Evolutionary conservation across 1,139 yeast species (phyloP), one percentile per base, ranked within the genome.

Genomic region (Suhomyces panamericanus): DNA sequence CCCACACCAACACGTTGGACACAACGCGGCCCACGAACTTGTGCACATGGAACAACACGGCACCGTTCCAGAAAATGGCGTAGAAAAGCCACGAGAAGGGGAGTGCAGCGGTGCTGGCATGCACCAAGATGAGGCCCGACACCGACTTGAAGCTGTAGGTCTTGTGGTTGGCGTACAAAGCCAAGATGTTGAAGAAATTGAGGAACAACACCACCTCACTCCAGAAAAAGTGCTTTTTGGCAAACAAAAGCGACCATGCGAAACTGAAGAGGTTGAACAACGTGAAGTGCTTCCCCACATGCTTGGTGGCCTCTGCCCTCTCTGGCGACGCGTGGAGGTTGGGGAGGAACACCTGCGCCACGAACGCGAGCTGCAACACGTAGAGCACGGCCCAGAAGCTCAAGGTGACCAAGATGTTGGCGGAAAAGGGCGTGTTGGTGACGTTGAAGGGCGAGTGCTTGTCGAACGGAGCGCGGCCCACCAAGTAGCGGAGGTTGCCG

Each of bases 61-160:
- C 91, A 32, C 95, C 95, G 57, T 85, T 85, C 95, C 95, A 87
- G 69, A 87, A 84, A 35, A 87, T 62, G 24, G 81, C 84, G 59
- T 81, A 85, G 50, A 85, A 62, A 32, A 83, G 67, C 95, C 95
- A 87, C 24, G 87, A 73, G 44, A 86, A 64, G 28, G 96, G 95
- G 56, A 86, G 56, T 0, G 91, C 88, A 13, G 79, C 72, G 13
- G 78, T 72, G n/a, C 90, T 77, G 50, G 80, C 65, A 62, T 86
- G 95, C 43, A 85, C 68, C 42, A 80, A 65, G 31, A 78, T 48
- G 81, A 85, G 82, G 49, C 72, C 69, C 49, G 67, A 55, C 41
- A 79, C 50, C 11, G 83, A 83, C 47, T 72, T 71, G 57, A 83
- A 69, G 30, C 76, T 58, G 57, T 77, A 82, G 2, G 91, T 80